phyloP scores from a whole-genome alignment of 176 grass and related monocot genomes.

The Oryza australiensis region DNA sequence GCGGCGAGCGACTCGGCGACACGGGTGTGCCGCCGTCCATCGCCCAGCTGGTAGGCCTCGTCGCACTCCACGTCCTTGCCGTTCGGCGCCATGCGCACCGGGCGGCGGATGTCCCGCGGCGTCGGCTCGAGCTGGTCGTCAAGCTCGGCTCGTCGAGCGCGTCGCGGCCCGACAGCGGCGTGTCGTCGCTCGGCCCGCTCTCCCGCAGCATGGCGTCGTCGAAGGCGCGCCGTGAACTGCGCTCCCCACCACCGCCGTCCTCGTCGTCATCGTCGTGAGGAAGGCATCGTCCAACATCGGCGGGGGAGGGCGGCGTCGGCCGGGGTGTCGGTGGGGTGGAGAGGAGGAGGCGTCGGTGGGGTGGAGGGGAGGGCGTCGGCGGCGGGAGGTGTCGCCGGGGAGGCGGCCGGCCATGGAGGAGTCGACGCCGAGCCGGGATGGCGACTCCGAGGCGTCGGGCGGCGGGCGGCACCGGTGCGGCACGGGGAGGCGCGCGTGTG shows the following conservation, averaged over 20 bases:
- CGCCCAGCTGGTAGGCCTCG: constrained; percentile 20
- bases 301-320: too few species aligned
- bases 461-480: too few species aligned
- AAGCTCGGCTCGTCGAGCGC: constrained; percentile 24
- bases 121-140: constrained; percentile 25
- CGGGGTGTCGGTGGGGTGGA: too few species aligned
- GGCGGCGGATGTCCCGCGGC: neutral
- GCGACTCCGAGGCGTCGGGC: too few species aligned
- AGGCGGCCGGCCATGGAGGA: too few species aligned
- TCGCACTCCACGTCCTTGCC: constrained; percentile 16
- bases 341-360: too few species aligned
- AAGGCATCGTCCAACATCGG: too few species aligned
- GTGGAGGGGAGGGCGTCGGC: too few species aligned
- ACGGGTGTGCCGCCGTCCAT: neutral
- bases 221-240: constrained; percentile 24
- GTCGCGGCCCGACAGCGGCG: neutral
- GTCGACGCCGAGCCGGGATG: too few species aligned
- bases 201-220: neutral
- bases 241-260: too few species aligned
- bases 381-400: too few species aligned
- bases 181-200: neutral
- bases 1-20: neutral
- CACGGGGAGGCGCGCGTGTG: too few species aligned
- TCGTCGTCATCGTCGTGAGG: neutral
- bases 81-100: neutral